Base-by-base conservation (phyloP, 2,329 filamentous ascomycete species). In the Ophiostoma fasciatum region DNA sequence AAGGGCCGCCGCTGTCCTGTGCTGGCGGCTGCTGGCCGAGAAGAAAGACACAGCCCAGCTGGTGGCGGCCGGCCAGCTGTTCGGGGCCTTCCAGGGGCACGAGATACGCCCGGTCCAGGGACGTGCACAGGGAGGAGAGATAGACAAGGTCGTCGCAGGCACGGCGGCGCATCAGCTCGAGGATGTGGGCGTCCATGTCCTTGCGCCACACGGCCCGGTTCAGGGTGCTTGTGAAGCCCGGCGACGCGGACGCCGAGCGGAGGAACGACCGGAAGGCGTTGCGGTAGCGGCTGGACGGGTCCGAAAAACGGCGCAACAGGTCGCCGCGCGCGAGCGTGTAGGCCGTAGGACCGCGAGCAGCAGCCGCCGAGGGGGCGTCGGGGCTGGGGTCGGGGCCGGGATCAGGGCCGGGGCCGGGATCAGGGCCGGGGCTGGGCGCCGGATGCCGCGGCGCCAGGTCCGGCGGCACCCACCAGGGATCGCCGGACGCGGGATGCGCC, bases 381-480 rank as follows among this genome's bases (percentile, higher is more conserved):
- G 19, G 12, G 14, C 4, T 8, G 10, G 19, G 14, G 1, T 9
- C 18, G 26, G 22, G 12, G 11, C n/a, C 30, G n/a, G n/a, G n/a
- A n/a, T n/a, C n/a, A n/a, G n/a, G n/a, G n/a, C n/a, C n/a, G n/a
- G n/a, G n/a, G n/a, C n/a, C n/a, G n/a, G n/a, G n/a, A n/a, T n/a
- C n/a, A n/a, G n/a, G n/a, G n/a, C n/a, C n/a, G n/a, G n/a, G n/a
- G n/a, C n/a, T n/a, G n/a, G n/a, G n/a, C n/a, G n/a, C n/a, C n/a
- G n/a, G n/a, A 20, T 28, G 17, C 4, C 9, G 28, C 23, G 21
- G 28, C 8, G 11, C 28, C 7, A 47, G 38, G 15, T 36, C 41
- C 9, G 40, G 22, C 0, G 75, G 76, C 13, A 74, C 58, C 51
- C 66, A 70, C 70, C 71, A 81, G 0, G 65, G 58, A 3, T 56